Evolutionary conservation across 2,329 filamentous ascomycete genomes (phyloP).

Genomic region (Claviceps pazoutovae): DNA sequence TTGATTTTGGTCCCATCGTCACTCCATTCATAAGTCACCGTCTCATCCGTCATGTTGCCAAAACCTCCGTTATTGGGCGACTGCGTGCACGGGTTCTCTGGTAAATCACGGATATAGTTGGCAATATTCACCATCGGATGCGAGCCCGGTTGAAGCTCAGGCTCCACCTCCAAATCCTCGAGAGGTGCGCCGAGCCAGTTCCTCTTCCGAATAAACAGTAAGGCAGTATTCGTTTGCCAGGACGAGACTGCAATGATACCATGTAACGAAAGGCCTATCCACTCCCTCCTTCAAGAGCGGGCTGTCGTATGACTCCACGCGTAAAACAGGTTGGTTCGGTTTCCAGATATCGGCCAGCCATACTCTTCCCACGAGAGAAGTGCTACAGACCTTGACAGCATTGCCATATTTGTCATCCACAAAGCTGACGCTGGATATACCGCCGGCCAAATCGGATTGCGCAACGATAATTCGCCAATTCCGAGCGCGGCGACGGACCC

Average conservation of each 20-base stretch:
- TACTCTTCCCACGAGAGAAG: constrained; percentile 33
- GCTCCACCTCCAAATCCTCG: constrained; percentile 9
- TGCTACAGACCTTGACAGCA: constrained; percentile 34
- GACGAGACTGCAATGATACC: constrained; percentile 36
- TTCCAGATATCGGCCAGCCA: constrained; percentile 43
- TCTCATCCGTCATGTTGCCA: constrained; percentile 8
- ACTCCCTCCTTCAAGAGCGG: constrained; percentile 16
- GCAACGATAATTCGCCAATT: constrained; percentile 37
- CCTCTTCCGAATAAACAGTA: constrained; percentile 17
- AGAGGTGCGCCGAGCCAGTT: constrained; percentile 19
- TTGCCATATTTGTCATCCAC: constrained; percentile 29
- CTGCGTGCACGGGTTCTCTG: constrained; percentile 17
- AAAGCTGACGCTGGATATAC: constrained; percentile 41
- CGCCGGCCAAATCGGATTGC: constrained; percentile 25
- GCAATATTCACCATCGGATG: constrained; percentile 14
- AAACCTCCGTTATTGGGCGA: not conserved
- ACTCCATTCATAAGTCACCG: constrained; percentile 9
- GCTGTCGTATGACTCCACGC: constrained; percentile 10
- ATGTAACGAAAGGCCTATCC: constrained; percentile 14
- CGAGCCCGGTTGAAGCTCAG: constrained; percentile 5
- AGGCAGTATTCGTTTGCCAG: constrained; percentile 31
- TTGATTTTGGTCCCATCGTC: constrained; percentile 5
- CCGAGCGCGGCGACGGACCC: constrained; percentile 26
- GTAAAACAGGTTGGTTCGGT: constrained; percentile 13
- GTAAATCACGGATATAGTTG: constrained; percentile 13